Base-by-base conservation (phyloP, 2,329 filamentous ascomycete genomes). In the Xylariales sp. region DNA sequence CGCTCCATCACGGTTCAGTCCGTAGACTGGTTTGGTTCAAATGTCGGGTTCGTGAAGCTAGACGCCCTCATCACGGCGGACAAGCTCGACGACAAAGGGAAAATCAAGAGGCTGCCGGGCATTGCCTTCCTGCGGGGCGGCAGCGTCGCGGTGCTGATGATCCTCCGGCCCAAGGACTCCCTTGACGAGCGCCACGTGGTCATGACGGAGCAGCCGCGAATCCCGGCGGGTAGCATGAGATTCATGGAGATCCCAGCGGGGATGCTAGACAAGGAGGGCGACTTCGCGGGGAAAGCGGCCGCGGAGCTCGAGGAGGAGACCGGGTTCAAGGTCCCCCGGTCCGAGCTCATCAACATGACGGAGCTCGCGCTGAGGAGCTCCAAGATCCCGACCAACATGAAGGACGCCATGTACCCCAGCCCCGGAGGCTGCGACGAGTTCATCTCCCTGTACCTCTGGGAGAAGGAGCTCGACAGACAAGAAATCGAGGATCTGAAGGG, bases 191-290 rank as follows among this genome's bases (percentile, higher is more conserved):
- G 73, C 48, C 57, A 69, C 33, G 71, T 70, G 4, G 62, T 81
- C 18, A 47, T 81, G 8, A 76, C 76, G 1, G 54, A 77, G 4
- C 76, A 80, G 44, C 75, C 76, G 10, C 69, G 76, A 18, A 68
- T 78, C 10, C 70, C 76, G 5, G 72, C 74, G 1, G 73, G 70
- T 1, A 73, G 68, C 2, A 61, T 80, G 4, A 58, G 67, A 2
- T 73, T 81, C 40, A 49, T 65, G 11, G 76, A 80, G 50, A 67
- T 81, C 7, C 76, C 76, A 3, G 76, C 76, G 1, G 76, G 76
- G 14, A 79, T 81, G 74, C 60, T 81, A 2, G 76, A 81, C 45
- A 71, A 72, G 42, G 60, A 57, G 25, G 69, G 70, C 8, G 67
- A 66, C 0, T 75, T 80, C 43, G 60, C 65, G 1, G 74, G 76